A percentile compares a stretch with the other conserved stretches of the same genome.
These are phyloP conservation scores for Pochonia chlamydosporia DNA, from an alignment of 2,329 filamentous ascomycete species.

Conservation along the genomic window DNA sequence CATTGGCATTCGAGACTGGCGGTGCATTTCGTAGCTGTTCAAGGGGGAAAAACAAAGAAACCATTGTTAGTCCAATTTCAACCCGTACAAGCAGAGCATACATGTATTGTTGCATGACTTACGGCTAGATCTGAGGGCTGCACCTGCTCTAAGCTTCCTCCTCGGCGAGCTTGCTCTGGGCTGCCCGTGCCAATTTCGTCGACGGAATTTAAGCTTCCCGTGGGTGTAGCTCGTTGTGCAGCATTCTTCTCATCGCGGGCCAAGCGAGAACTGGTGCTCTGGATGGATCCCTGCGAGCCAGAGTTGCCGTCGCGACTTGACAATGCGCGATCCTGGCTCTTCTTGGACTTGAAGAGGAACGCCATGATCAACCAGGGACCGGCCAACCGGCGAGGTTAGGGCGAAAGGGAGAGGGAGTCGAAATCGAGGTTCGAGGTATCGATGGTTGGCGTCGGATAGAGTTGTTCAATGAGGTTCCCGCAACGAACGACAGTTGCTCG, in stretches of 20 bases:
- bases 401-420: neutral
- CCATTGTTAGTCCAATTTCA: neutral
- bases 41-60: neutral
- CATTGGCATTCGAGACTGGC: constrained; percentile 52
- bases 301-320: constrained; percentile 48
- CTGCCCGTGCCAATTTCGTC: constrained; percentile 53
- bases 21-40: constrained; percentile 53
- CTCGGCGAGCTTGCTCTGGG: constrained; percentile 58
- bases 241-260: constrained; percentile 49
- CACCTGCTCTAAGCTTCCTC: constrained; percentile 44
- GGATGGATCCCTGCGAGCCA: constrained; percentile 42
- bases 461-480: neutral
- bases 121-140: constrained; percentile 34
- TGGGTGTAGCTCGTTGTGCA: constrained; percentile 61
- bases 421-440: neutral
- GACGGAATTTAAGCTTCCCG: constrained; percentile 71
- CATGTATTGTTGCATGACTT: constrained; percentile 17
- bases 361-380: constrained; percentile 55
- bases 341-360: constrained; percentile 80
- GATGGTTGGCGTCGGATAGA: neutral
- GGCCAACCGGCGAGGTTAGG: constrained; percentile 26
- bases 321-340: constrained; percentile 59
- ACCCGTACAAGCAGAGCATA: neutral
- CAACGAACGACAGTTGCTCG: neutral
- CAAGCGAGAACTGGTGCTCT: constrained; percentile 40